A percentile compares a stretch with the other conserved stretches of the same genome.
These are phyloP conservation scores for Ministeria vibrans DNA, from an alignment of 78 protist genomes.

Conservation along the genomic window DNA sequence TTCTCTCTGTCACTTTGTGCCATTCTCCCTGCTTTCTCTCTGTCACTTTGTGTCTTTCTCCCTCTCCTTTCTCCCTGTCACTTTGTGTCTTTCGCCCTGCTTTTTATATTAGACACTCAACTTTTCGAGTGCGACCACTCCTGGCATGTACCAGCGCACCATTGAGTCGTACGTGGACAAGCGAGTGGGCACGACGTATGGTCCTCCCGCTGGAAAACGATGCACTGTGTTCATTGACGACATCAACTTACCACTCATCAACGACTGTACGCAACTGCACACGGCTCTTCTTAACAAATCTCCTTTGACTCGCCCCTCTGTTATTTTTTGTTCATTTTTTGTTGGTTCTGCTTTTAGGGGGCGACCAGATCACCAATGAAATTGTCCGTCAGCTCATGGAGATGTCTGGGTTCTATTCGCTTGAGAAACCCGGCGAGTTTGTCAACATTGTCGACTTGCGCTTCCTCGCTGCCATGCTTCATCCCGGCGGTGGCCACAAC, in stretches of 20 bases:
- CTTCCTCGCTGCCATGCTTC: slow-evolving; percentile 67
- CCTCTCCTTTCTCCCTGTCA: no score
- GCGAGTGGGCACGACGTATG: slow-evolving; percentile 56
- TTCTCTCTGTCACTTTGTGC: no score
- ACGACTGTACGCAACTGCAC: no score
- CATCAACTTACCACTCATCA: slow-evolving; percentile 73
- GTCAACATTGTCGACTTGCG: slow-evolving; percentile 36
- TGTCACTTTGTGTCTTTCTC: no score
- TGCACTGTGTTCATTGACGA: slow-evolving; percentile 76
- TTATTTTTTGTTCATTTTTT: no score
- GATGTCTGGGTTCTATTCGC: slow-evolving; percentile 47
- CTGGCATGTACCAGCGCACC: slow-evolving; percentile 49
- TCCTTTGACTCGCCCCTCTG: no score
- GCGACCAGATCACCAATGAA: slow-evolving; percentile 77
- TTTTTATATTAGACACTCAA: slow-evolving; percentile 52
- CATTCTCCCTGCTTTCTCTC: no score
- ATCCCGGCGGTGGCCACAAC: slow-evolving; percentile 84
- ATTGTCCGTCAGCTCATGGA: slow-evolving; percentile 74
- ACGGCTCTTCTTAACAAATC: no score
- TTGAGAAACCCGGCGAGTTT: slow-evolving; percentile 77
- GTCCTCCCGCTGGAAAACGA: slow-evolving; percentile 60
- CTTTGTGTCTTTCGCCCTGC: no score
- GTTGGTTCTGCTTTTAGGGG: no score
- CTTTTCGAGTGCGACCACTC: slow-evolving; percentile 71
- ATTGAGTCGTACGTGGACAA: slow-evolving; percentile 70